phyloP scores from a whole-genome alignment of 2,329 filamentous ascomycete species.

The Aureobasidium sp. region DNA sequence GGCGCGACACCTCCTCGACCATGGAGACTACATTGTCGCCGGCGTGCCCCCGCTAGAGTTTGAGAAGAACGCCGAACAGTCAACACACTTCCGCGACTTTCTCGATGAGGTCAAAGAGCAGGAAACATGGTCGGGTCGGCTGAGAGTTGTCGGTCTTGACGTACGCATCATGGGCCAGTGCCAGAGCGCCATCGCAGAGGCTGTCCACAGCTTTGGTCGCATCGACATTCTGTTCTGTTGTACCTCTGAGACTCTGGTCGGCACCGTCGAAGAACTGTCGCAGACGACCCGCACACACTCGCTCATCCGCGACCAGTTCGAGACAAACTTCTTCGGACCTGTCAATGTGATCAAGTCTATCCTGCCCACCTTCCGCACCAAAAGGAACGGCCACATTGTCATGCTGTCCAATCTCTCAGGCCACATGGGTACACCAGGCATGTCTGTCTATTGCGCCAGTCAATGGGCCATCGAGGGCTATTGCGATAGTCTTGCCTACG shows the following conservation, averaged over 20 bases:
- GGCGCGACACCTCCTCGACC: conserved; percentile 72
- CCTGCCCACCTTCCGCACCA: conserved; percentile 69
- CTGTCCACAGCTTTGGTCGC: conserved; percentile 72
- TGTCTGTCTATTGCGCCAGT: conserved; percentile 84
- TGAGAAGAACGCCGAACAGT: conserved; percentile 60
- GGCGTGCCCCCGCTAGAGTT: conserved; percentile 74
- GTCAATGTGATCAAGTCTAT: conserved; percentile 92
- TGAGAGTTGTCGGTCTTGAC: conserved; percentile 56
- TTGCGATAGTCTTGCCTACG: conserved; percentile 89
- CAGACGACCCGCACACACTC: conserved; percentile 65
- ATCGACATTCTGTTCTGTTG: conserved; percentile 89
- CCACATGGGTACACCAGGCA: conserved; percentile 84
- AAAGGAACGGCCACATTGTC: conserved; percentile 83
- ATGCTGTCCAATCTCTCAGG: conserved; percentile 84
- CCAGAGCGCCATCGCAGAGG: conserved; percentile 79
- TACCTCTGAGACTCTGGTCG: conserved; percentile 81
- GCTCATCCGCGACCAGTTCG: conserved; percentile 84
- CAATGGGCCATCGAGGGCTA: conserved; percentile 95
- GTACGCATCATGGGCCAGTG: conserved; percentile 60
- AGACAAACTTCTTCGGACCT: conserved; percentile 89
- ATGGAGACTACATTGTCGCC: conserved; percentile 84
- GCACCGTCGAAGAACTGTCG: conserved; percentile 82
- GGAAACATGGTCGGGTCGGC: conserved; percentile 73
- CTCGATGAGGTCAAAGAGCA: conserved; percentile 54
- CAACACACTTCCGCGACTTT: conserved; percentile 72